Evolutionary conservation across 1,139 yeast genomes (phyloP), one percentile per base, ranked within the genome.

Genomic region (Saccharomyces hybrid): DNA sequence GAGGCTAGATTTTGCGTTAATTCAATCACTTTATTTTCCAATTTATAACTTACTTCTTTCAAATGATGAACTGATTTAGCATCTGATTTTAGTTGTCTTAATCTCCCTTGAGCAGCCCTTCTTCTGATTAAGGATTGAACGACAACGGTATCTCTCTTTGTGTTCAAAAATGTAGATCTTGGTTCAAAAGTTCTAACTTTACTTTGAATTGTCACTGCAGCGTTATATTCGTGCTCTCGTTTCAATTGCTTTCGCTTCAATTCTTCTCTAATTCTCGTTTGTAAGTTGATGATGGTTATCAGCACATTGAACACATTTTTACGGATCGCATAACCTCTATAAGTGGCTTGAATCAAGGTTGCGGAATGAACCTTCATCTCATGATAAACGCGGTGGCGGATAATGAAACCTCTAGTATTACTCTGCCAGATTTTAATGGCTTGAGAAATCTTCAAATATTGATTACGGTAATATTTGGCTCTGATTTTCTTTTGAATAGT

Each of bases 1-100:
- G 84, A 73, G 0, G 96, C 83, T 61, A 91, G 77, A 9, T 85
- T 81, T 70, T 91, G 96, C 0, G 97, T 90, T 61, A 95, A 81
- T 71, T 91, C 96, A 61, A 93, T 90, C 26, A 95, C 98, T 77
- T 93, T 93, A 72, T 91, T 93, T 71, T 95, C 99, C 65, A 93
- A 80, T 69, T 87, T 84, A 73, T 89, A 93, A 65, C 95, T 89
- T 47, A 89, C 96, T 70, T 93, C 97, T 72, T 88, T 83, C 76
- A 88, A 80, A 67, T 86, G 95, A 68, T 84, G 85, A 50, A 89
- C 96, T 25, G 96, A 88, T 70, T 89, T 89, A 46, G 97, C 97
- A 62, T 93, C 98, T 30, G 78, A 80, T 69, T 82, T 86, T 68
- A 89, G 76, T 57, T 77, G 73, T 58, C 76, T 75, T 63, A 88